phyloP scores from a whole-genome alignment of 805 yeast species.

The Nakazawaea holstii region DNA sequence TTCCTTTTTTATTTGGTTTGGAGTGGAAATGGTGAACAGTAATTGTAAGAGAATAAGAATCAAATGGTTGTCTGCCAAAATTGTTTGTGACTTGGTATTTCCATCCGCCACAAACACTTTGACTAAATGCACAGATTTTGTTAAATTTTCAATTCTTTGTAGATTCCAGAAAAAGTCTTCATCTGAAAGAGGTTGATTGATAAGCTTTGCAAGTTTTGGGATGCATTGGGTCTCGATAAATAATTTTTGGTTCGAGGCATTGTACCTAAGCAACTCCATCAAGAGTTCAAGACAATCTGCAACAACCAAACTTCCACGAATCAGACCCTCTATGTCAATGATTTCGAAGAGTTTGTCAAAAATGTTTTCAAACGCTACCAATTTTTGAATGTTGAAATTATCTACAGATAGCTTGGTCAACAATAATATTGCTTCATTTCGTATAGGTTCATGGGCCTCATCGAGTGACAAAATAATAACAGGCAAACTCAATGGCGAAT shows the following conservation, averaged over 20 bases:
- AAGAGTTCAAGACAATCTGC: slow-evolving; percentile 82
- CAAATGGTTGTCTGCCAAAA: slow-evolving; percentile 54
- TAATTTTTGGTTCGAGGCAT: slow-evolving; percentile 83
- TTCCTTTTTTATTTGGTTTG: slow-evolving; percentile 58
- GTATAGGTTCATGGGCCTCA: slow-evolving; percentile 72
- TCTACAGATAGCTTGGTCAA: slow-evolving; percentile 77
- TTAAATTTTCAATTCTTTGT: slow-evolving; percentile 64
- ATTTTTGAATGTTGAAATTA: slow-evolving; percentile 80
- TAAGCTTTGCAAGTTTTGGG: slow-evolving; percentile 53
- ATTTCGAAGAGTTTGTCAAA: slow-evolving; percentile 80
- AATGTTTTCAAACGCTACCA: slow-evolving; percentile 92
- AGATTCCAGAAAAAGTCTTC: slow-evolving; percentile 60
- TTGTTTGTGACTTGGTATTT: slow-evolving; percentile 60
- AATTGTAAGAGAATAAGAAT: slow-evolving; percentile 62
- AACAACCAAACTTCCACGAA: slow-evolving; percentile 83
- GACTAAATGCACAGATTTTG: slow-evolving; percentile 65
- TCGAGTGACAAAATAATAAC: slow-evolving; percentile 59
- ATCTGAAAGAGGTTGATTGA: slow-evolving; percentile 54
- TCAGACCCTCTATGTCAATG: slow-evolving; percentile 82
- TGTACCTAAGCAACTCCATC: slow-evolving; percentile 68
- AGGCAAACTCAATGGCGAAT: slow-evolving; percentile 76
- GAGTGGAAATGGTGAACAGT: slow-evolving; percentile 62
- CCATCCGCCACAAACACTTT: slow-evolving; percentile 69
- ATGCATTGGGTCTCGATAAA: slow-evolving; percentile 84
- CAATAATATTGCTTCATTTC: slow-evolving; percentile 84